Evolutionary conservation across 2,329 filamentous ascomycete species (phyloP).

Genomic region (Beauveria sp.): DNA sequence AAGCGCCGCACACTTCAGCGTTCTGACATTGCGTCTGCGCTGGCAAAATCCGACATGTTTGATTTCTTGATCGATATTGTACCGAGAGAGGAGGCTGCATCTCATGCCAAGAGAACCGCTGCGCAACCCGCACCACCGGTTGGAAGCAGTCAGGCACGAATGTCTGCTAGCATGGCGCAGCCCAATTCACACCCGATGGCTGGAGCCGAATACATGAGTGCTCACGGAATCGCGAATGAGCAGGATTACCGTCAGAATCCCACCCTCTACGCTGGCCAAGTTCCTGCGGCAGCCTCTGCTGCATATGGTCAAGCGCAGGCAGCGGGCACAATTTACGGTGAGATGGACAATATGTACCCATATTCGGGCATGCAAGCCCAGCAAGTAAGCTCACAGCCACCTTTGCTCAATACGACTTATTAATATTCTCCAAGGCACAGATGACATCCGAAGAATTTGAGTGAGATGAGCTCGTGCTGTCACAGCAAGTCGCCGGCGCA

Average conservation of each 20-base stretch:
- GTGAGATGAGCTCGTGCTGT: constrained; percentile 16
- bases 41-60: constrained; percentile 99
- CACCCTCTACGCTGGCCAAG: constrained; percentile 74
- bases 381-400: constrained; percentile 51
- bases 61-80: constrained; percentile 99
- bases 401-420: neutral
- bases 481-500: neutral
- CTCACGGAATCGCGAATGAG: constrained; percentile 58
- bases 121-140: constrained; percentile 42
- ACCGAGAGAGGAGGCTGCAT: constrained; percentile 83
- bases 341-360: constrained; percentile 77
- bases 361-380: constrained; percentile 77
- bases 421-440: constrained; percentile 27
- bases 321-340: constrained; percentile 62
- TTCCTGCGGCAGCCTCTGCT: constrained; percentile 63
- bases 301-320: constrained; percentile 72
- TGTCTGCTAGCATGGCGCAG: constrained; percentile 42
- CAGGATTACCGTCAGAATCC: constrained; percentile 74
- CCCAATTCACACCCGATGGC: constrained; percentile 51
- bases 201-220: constrained; percentile 54
- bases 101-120: constrained; percentile 70
- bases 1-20: constrained; percentile 92
- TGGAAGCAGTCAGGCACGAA: constrained; percentile 42
- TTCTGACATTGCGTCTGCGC: constrained; percentile 90
- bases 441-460: constrained; percentile 42